Conservation (phyloP, 2,329 filamentous ascomycete genomes). For the Dothistroma septosporum region DNA sequence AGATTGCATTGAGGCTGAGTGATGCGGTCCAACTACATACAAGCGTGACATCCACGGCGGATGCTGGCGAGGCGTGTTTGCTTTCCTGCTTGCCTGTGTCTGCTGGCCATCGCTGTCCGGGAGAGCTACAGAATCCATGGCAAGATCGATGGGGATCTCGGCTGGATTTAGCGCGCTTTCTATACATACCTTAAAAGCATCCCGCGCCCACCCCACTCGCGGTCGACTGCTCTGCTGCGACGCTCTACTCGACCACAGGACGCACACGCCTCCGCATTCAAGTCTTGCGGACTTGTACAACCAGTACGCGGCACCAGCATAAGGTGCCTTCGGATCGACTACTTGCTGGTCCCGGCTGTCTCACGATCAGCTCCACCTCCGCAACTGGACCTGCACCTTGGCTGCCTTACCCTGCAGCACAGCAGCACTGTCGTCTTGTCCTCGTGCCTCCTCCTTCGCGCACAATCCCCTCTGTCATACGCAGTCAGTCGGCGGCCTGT, state of each 20-base stretch:
- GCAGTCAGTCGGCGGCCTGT: neutral
- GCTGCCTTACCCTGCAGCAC: neutral
- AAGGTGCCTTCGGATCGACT: neutral
- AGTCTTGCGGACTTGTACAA: neutral
- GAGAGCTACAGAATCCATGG: no score
- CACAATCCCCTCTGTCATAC: neutral
- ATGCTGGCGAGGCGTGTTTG: no score
- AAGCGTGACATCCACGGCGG: no score
- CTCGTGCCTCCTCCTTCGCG: neutral
- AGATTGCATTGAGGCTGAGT: no score
- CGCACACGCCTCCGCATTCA: neutral
- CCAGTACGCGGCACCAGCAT: neutral
- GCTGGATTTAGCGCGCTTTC: no score
- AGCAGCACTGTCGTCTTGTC: neutral
- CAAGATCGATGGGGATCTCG: no score
- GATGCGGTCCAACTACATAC: no score
- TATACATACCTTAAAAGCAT: no score
- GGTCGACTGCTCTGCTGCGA: no score
- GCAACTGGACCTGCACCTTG: neutral
- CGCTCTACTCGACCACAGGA: neutral
- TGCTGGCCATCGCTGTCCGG: no score
- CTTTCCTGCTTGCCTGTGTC: no score
- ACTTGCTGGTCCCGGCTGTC: neutral
- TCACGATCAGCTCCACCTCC: neutral
- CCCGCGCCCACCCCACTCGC: no score